Evolutionary conservation across 352 stramenopile genomes (phyloP), one percentile per base, ranked within the genome.

Genomic region (Pythium chondricola): DNA sequence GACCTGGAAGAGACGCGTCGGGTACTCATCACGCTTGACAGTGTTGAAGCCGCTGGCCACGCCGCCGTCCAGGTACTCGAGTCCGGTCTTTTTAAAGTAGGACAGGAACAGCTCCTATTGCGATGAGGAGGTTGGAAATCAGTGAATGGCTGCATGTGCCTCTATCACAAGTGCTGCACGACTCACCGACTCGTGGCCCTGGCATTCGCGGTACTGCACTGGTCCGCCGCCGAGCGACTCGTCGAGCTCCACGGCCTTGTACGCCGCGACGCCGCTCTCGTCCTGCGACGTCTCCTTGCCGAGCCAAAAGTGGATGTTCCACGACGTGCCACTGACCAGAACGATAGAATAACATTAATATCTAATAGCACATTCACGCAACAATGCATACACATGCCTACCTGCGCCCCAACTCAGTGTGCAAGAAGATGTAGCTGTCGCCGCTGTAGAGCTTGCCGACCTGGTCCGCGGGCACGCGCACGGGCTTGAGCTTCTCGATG

Each of bases 231-330:
- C 92, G 6, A 98, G 68, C 16, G 82, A 68, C 41, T 98, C 88
- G 61, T 99, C 95, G 13, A 98, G 81, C 77, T 98, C 96, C 20
- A 98, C 91, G 26, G 92, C 92, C 74, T 98, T 98, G 78, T 98
- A 98, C 16, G 95, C 95, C 2, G 94, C 95, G 16, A 97, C 82
- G 40, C 94, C 95, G 59, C 87, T 95, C 65, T 98, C 95, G 63
- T 98, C 94, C 10, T 69, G 48, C 5, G 85, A 89, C 27, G 80
- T 95, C 39, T 98, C 83, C 36, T 83, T 85, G 47, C 95, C 95
- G 50, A 98, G 84, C 95, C 95, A 99, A 58, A 98, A 98, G 73
- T 98, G 91, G 50, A 98, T 87, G 72, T 97, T 85, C 67, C 82
- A 96, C 27, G 71, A 57, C 6, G 98, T 62, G 7, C 65, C 71